Conservation (phyloP, 148 eudicot genomes). For the Chenopodium formosanum region DNA sequence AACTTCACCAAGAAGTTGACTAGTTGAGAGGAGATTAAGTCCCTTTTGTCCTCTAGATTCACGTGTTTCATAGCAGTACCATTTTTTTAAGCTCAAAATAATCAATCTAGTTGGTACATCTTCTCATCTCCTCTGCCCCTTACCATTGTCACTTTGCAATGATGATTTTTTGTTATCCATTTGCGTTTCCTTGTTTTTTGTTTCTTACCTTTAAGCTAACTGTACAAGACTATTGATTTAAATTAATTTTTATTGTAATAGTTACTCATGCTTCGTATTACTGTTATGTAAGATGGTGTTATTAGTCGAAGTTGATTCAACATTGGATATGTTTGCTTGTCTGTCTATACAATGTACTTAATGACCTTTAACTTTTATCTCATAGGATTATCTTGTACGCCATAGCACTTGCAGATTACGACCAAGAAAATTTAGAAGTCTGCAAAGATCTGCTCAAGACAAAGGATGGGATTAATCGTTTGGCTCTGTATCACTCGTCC, state of each 20-base stretch:
- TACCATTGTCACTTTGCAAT: background rate
- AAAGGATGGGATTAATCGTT: constrained; percentile 63
- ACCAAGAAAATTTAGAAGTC: constrained; percentile 59
- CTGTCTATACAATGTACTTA: background rate
- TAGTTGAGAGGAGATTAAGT: background rate
- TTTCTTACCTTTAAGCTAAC: background rate
- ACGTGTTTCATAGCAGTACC: background rate
- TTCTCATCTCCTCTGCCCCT: background rate
- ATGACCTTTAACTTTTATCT: constrained; percentile 5
- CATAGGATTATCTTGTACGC: constrained; percentile 83
- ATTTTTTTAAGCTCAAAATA: background rate
- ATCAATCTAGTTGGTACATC: background rate
- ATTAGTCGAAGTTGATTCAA: background rate
- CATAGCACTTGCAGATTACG: constrained; percentile 77
- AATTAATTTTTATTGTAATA: background rate
- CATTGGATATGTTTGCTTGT: background rate
- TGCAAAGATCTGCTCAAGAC: constrained; percentile 63
- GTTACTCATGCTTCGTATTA: background rate
- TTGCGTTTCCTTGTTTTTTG: background rate
- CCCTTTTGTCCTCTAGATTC: background rate
- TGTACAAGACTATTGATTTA: background rate
- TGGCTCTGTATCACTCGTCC: constrained; percentile 80
- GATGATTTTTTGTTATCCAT: background rate
- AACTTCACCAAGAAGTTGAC: background rate
- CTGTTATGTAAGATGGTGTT: background rate